A percentile compares a stretch with the other conserved stretches of the same genome.
Conservation (phyloP, 1,284 basidiomycete species). For the Trametes pubescens region DNA sequence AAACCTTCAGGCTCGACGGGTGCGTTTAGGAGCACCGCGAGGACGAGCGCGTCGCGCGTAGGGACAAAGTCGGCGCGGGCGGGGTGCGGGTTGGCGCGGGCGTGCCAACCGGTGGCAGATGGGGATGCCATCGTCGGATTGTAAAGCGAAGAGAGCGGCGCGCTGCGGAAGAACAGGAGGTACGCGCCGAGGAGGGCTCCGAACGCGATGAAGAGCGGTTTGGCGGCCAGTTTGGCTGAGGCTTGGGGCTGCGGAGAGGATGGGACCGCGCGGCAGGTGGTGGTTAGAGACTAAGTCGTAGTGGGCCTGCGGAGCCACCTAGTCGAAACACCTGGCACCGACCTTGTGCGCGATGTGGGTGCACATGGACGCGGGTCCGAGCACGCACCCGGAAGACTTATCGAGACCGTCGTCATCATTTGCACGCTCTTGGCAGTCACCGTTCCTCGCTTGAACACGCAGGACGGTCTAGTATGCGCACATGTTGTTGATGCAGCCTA, state of each 20-base stretch:
- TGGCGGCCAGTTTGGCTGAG: constrained; percentile 28
- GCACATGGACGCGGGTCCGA: constrained; percentile 4
- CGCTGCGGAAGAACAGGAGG: constrained; percentile 24
- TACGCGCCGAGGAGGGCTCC: constrained; percentile 27
- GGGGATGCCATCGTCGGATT: constrained; percentile 16
- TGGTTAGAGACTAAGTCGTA: constrained; percentile 1
- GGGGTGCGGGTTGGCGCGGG: constrained; percentile 44
- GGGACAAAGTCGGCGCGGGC: constrained; percentile 46
- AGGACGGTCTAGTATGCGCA: not conserved
- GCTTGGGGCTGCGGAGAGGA: not conserved
- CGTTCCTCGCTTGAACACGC: not conserved
- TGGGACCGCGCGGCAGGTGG: not conserved
- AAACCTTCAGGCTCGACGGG: constrained; percentile 52
- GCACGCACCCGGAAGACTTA: not conserved
- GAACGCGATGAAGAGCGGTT: constrained; percentile 24
- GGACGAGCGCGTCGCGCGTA: constrained; percentile 43
- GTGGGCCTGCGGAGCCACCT: not conserved
- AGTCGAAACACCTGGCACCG: not conserved
- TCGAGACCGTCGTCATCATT: constrained; percentile 4
- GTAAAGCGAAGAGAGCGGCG: constrained; percentile 1
- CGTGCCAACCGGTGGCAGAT: constrained; percentile 44
- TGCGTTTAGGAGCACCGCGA: constrained; percentile 50
- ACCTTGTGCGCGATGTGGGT: not conserved
- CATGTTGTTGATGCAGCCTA: not conserved
- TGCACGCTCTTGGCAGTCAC: not conserved